Conservation (phyloP, 2,329 filamentous ascomycete species). For the Huntiella bhutanensis region DNA sequence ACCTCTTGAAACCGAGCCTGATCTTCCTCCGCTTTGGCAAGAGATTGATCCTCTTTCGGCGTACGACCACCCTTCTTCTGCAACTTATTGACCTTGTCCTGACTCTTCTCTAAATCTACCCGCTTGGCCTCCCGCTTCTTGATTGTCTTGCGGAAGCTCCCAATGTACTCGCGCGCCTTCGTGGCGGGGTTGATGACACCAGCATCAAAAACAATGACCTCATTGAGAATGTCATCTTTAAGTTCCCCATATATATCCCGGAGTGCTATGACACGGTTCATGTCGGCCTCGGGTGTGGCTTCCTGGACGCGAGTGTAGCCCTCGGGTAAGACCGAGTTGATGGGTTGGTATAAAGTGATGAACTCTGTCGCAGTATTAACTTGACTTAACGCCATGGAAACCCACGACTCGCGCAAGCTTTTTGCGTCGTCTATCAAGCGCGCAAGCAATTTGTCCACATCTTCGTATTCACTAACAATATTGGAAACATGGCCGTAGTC, state of each 20-base stretch:
- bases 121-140: constrained; percentile 73
- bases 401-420: constrained; percentile 64
- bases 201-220: constrained; percentile 50
- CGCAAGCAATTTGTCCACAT: constrained; percentile 55
- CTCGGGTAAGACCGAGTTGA: constrained; percentile 41
- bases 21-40: constrained; percentile 55
- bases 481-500: constrained; percentile 61
- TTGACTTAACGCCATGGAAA: constrained; percentile 50
- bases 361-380: constrained; percentile 47
- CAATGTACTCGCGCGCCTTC: constrained; percentile 47
- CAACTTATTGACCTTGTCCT: constrained; percentile 49
- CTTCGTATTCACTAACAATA: constrained; percentile 61
- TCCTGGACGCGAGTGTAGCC: constrained; percentile 18
- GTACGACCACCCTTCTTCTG: constrained; percentile 51
- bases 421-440: constrained; percentile 61
- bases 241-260: constrained; percentile 51
- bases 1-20: constrained; percentile 46
- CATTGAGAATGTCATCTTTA: constrained; percentile 50
- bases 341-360: constrained; percentile 57
- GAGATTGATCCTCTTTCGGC: constrained; percentile 51
- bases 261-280: constrained; percentile 46
- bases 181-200: constrained; percentile 51
- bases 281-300: constrained; percentile 39
- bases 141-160: constrained; percentile 61
- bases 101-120: constrained; percentile 61